Evolutionary conservation across 805 yeast genomes (phyloP), one percentile per base, ranked within the genome.

Genomic region (Myxozyma lipomycoides): DNA sequence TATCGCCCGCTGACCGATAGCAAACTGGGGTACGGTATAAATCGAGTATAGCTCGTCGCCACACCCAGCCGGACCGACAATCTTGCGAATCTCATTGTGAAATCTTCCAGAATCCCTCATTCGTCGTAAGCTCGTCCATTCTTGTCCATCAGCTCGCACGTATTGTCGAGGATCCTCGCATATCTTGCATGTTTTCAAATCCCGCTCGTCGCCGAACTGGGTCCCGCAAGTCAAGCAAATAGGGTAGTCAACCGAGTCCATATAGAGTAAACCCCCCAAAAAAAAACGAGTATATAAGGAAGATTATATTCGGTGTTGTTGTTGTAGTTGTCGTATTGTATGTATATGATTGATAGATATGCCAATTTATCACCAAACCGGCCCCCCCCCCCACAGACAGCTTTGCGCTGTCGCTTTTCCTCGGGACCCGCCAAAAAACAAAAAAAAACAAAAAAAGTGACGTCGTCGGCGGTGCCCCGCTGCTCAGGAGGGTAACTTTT

Each of bases 1-100:
- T 30, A 58, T 49, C 22, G 58, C 60, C 12, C 60, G 52, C 39
- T 58, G 61, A 30, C 60, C 58, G 28, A 58, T 58, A 10, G 60
- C 60, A n/a, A 58, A 15, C 32, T 26, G 43, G 6, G 61, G 61
- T 4, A 26, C 42, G 24, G 61, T 58, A 36, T 37, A 40, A 3
- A 58, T 50, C 15, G 50, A 39, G 42, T 51, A 46, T 30, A 58
- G n/a, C 21, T 45, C 37, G 5, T 51, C 38, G n/a, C 49, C 52
- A 30, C 26, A 18, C 9, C 40, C 32, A 25, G 34, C 46, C 36
- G 25, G 43, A 19, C 40, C 49, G 12, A 28, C 32, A 28, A 28
- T 28, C 12, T 28, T 28, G 7, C 32, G 32, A 36, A 58, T 48
- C 42, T 44, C 51, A 39, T 58, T 43, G 25, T 26, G 41, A 21